These are phyloP conservation scores for Cystofilobasidium bisporidii DNA, from an alignment of 768 basidiomycete genomes.

Conservation along the genomic window DNA sequence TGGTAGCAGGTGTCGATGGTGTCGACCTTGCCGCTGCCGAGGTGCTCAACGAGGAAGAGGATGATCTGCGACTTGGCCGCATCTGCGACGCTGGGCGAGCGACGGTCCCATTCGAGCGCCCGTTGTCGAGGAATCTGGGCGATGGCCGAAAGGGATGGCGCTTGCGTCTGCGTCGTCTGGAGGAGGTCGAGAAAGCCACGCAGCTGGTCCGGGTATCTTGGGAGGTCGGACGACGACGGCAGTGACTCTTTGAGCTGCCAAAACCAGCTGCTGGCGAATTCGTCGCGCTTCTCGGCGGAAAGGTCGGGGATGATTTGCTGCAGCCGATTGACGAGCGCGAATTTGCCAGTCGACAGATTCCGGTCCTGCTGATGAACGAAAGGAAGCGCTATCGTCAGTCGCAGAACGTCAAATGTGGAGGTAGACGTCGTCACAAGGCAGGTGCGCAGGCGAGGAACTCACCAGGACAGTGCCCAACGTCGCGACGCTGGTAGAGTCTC, in stretches of 20 bases:
- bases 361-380: not conserved
- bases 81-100: constrained; percentile 43
- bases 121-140: not conserved
- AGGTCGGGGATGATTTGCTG: not conserved
- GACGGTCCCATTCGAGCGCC: not conserved
- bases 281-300: constrained; percentile 42
- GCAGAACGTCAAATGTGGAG: not conserved
- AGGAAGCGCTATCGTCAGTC: constrained; percentile 45
- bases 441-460: no score
- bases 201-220: constrained; percentile 49
- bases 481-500: constrained; percentile 34
- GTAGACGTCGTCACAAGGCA: no score
- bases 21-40: constrained; percentile 48
- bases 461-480: constrained; percentile 51
- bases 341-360: constrained; percentile 1
- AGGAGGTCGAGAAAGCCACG: constrained; percentile 63
- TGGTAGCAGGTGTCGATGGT: constrained; percentile 29
- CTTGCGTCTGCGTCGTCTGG: constrained; percentile 45
- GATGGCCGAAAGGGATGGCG: constrained; percentile 32
- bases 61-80: constrained; percentile 41
- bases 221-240: constrained; percentile 49
- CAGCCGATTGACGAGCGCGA: constrained; percentile 16
- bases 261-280: constrained; percentile 57
- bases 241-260: constrained; percentile 78
- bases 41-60: constrained; percentile 50